Base-by-base conservation (phyloP, 2,329 filamentous ascomycete genomes). In the Aureobasidium namibiae region DNA sequence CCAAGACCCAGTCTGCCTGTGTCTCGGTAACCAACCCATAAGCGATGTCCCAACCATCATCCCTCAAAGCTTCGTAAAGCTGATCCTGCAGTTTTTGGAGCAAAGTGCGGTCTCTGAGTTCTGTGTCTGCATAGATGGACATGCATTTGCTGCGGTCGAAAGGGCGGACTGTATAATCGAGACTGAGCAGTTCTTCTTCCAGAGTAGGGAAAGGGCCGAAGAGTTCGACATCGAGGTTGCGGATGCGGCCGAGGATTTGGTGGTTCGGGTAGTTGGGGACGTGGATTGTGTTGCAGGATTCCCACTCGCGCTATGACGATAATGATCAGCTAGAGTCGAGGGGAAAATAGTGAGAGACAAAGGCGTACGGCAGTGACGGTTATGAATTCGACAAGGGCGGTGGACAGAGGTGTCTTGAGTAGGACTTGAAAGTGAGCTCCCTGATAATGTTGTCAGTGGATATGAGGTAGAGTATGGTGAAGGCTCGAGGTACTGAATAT, bases 211-310 rank as follows among this genome's bases (percentile, higher is more conserved):
- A 46, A 13, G 24, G 7, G 7, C 8, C 23, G 24, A 59, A 59
- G 11, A 59, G 21, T 18, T 59, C 56, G 45, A 59, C 56, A 13
- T 59, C 34, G 45, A 46, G 26, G n/a, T 62, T 34, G 18, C 57
- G 38, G 44, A 46, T 18, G 48, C 60, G 48, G 50, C 58, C 38
- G 14, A 58, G 31, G 46, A 50, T 11, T 24, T 49, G 7, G 58
- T 61, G 21, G 9, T 9, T n/a, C 10, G 53, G 33, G 58, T 36
- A 49, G 9, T 33, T 31, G 13, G 46, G 24, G 38, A 36, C 21
- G 16, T 38, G 24, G 13, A 31, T 26, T 13, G 29, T 14, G 21
- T 16, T 10, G 4, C 21, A 50, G 3, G 34, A 11, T 16, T 59
- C 46, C 56, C 56, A 59, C 2, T 44, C 56, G 14, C 44, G 56